These are phyloP conservation scores for Rhodotorula sphaerocarpa DNA, from an alignment of 768 basidiomycete genomes.

Conservation along the genomic window DNA sequence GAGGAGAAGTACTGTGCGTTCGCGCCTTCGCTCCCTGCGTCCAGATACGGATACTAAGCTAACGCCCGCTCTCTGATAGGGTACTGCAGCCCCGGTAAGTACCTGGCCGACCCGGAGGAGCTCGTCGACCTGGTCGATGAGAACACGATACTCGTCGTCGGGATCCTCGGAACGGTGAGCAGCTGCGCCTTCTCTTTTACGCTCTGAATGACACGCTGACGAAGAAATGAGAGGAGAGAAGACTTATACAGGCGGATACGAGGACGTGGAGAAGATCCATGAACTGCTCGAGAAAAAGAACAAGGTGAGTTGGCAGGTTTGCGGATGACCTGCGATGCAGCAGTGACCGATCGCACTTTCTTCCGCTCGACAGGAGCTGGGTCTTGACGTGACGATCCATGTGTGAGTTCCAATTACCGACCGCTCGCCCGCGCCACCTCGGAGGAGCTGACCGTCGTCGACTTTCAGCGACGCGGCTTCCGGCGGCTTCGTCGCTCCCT, in stretches of 20 bases:
- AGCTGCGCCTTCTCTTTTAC: not conserved
- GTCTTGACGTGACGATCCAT: constrained; percentile 42
- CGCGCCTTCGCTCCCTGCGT: not conserved
- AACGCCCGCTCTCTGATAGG: not conserved
- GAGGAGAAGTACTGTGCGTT: constrained; percentile 41
- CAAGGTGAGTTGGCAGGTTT: too few relatives aligned
- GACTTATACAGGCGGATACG: constrained; percentile 32
- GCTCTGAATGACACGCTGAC: too few relatives aligned
- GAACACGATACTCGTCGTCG: constrained; percentile 41
- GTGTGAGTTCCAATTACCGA: constrained; percentile 18
- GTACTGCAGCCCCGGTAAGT: constrained; percentile 38
- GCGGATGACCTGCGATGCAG: too few relatives aligned
- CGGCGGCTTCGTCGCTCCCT: constrained; percentile 38
- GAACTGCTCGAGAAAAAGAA: constrained; percentile 39
- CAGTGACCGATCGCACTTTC: too few relatives aligned
- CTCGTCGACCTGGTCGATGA: constrained; percentile 42
- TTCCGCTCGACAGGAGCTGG: too few relatives aligned
- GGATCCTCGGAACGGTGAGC: constrained; percentile 38
- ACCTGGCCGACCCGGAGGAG: constrained; percentile 42
- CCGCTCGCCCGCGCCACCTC: not conserved
- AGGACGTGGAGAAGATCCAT: constrained; percentile 35
- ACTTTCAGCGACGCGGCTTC: constrained; percentile 25
- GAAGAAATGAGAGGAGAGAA: too few relatives aligned
- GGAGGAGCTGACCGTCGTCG: not conserved
- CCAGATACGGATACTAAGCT: not conserved